phyloP scores from a whole-genome alignment of 169 alveolate species.

The Haemoproteus tartakovskyi region DNA sequence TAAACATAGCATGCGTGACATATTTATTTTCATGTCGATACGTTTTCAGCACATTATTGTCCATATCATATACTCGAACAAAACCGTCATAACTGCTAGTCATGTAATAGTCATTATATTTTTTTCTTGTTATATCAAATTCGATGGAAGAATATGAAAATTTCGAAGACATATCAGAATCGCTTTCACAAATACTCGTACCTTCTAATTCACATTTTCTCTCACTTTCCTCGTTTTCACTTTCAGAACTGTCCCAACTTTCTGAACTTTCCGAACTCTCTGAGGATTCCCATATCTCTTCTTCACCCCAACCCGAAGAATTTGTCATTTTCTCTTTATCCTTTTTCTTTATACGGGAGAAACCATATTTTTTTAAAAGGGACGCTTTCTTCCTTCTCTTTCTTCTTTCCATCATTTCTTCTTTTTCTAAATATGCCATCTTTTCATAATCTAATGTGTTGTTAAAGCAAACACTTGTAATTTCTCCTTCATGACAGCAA shows the following conservation, averaged over 20 bases:
- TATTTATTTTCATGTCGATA: slow-evolving; percentile 57
- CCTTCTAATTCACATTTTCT: background rate
- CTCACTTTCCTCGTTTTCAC: background rate
- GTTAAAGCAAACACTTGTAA: slow-evolving; percentile 55
- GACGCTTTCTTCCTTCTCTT: background rate
- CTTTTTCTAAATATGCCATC: slow-evolving; percentile 8
- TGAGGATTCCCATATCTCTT: no score
- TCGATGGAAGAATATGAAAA: slow-evolving; percentile 34
- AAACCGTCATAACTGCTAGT: slow-evolving; percentile 65
- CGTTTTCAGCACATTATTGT: slow-evolving; percentile 47
- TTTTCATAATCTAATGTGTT: no score
- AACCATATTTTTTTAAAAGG: no score
- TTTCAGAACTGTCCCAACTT: background rate
- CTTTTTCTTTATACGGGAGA: no score
- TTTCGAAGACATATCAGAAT: slow-evolving; percentile 2
- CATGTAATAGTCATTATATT: slow-evolving; percentile 29
- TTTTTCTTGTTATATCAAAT: slow-evolving; percentile 18
- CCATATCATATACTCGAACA: slow-evolving; percentile 51
- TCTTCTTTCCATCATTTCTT: background rate
- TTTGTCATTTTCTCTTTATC: no score
- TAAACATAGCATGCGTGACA: slow-evolving; percentile 61
- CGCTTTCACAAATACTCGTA: background rate
- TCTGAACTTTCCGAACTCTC: no score
- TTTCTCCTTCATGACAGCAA: slow-evolving; percentile 52
- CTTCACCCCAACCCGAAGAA: no score